Evolutionary conservation across 148 eudicot genomes (phyloP).

Genomic region (Fagopyrum esculentum): DNA sequence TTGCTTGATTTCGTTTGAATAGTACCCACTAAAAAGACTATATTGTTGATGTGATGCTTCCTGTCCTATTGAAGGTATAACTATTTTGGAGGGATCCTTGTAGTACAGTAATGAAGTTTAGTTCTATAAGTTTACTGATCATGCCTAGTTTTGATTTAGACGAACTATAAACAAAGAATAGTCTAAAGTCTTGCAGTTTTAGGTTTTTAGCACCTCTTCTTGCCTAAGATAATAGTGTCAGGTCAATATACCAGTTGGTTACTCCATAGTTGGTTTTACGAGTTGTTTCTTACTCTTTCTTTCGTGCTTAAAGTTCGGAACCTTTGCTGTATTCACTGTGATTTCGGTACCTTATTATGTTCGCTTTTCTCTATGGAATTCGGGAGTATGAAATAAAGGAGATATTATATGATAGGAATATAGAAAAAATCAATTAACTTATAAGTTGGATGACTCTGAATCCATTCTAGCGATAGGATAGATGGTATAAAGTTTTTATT

Average conservation of each 20-base stretch:
- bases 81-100: not conserved
- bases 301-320: not conserved
- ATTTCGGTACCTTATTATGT: not conserved
- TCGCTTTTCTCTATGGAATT: not conserved
- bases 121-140: not conserved
- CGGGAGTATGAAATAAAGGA: not conserved
- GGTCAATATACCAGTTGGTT: not conserved
- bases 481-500: not conserved
- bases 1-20: not conserved
- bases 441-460: not conserved
- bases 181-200: not conserved
- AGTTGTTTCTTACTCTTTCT: not conserved
- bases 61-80: constrained; percentile 2
- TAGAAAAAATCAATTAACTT: not conserved
- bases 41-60: not conserved
- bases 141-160: not conserved
- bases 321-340: not conserved
- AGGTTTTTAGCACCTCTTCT: not conserved
- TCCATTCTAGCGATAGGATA: not conserved
- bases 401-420: not conserved
- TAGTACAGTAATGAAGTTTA: not conserved
- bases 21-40: not conserved
- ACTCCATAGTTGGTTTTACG: not conserved
- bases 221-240: not conserved
- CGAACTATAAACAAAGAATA: not conserved